phyloP scores from a whole-genome alignment of 1,284 basidiomycete species.

The Singerocomus rubriflavus region DNA sequence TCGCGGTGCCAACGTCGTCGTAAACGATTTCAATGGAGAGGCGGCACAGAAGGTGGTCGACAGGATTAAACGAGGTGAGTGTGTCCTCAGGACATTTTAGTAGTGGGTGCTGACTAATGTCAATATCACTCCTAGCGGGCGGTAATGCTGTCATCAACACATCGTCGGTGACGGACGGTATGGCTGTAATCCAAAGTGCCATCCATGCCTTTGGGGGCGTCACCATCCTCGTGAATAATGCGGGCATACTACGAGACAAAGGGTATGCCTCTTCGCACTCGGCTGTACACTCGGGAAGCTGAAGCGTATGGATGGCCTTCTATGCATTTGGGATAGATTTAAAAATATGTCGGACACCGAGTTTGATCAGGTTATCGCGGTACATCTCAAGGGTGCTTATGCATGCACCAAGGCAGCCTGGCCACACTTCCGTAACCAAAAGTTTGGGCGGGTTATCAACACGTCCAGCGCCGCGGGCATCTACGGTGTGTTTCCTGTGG shows the following conservation, averaged over 20 bases:
- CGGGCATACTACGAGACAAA: conserved; percentile 86
- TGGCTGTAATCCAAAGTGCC: conserved; percentile 84
- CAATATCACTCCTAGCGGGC: conserved; percentile 52
- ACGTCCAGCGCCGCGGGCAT: conserved; percentile 88
- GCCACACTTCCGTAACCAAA: conserved; percentile 94
- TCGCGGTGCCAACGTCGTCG: conserved; percentile 90
- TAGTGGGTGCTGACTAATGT: not conserved
- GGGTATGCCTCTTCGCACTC: conserved; percentile 46
- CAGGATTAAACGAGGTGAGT: conserved; percentile 79
- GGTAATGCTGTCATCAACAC: conserved; percentile 87
- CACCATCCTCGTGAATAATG: conserved; percentile 92
- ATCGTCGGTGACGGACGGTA: conserved; percentile 88
- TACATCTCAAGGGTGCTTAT: conserved; percentile 95
- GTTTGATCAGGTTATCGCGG: conserved; percentile 83
- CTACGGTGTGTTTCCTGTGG: conserved; percentile 53
- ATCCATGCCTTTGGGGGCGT: conserved; percentile 85
- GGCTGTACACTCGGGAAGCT: not conserved
- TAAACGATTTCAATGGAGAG: conserved; percentile 89
- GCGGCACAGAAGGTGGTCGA: conserved; percentile 93
- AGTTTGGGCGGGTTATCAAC: conserved; percentile 91
- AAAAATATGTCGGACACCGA: conserved; percentile 92
- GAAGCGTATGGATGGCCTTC: not conserved
- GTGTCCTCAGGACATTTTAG: not conserved
- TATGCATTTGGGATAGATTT: conserved; percentile 49
- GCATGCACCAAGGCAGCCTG: conserved; percentile 96